Evolutionary conservation across 2,329 filamentous ascomycete species (phyloP).

Genomic region (Colletotrichum abscissum): DNA sequence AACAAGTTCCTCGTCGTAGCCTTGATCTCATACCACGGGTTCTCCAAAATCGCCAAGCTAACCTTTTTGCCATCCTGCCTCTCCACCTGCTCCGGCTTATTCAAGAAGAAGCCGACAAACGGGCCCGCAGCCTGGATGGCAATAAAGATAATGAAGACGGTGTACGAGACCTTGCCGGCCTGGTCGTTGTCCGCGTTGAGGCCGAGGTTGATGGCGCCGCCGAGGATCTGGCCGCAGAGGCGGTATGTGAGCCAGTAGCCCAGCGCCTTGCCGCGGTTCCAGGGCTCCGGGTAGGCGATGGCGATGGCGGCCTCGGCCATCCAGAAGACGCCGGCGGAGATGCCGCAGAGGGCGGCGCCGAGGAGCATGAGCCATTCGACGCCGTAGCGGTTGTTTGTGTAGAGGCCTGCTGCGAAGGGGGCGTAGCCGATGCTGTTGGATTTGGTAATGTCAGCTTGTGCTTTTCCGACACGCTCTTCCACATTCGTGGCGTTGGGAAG

Average conservation of each 20-base stretch:
- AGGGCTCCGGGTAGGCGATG: slow-evolving; percentile 77
- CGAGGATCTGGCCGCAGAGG: slow-evolving; percentile 74
- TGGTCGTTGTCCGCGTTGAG: slow-evolving; percentile 68
- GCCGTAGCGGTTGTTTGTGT: slow-evolving; percentile 78
- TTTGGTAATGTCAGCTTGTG: neutral
- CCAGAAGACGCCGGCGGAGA: slow-evolving; percentile 81
- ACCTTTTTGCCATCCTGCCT: slow-evolving; percentile 74
- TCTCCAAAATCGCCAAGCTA: slow-evolving; percentile 65
- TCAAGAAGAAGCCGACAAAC: slow-evolving; percentile 73
- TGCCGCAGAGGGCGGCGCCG: slow-evolving; percentile 75
- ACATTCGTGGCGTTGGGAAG: neutral
- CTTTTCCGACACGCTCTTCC: neutral
- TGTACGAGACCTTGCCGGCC: slow-evolving; percentile 75
- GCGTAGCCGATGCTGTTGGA: slow-evolving; percentile 70
- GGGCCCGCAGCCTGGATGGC: slow-evolving; percentile 74
- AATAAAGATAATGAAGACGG: slow-evolving; percentile 77
- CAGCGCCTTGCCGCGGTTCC: slow-evolving; percentile 72
- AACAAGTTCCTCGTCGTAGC: slow-evolving; percentile 69
- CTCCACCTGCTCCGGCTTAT: slow-evolving; percentile 69
- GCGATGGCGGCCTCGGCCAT: slow-evolving; percentile 80
- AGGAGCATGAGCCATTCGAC: slow-evolving; percentile 76
- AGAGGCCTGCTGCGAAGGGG: slow-evolving; percentile 77
- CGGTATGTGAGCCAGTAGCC: slow-evolving; percentile 74
- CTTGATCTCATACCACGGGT: slow-evolving; percentile 69
- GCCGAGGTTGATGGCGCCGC: slow-evolving; percentile 77